phyloP scores from a whole-genome alignment of 345 rosid species.

The Hibiscus mutabilis region DNA sequence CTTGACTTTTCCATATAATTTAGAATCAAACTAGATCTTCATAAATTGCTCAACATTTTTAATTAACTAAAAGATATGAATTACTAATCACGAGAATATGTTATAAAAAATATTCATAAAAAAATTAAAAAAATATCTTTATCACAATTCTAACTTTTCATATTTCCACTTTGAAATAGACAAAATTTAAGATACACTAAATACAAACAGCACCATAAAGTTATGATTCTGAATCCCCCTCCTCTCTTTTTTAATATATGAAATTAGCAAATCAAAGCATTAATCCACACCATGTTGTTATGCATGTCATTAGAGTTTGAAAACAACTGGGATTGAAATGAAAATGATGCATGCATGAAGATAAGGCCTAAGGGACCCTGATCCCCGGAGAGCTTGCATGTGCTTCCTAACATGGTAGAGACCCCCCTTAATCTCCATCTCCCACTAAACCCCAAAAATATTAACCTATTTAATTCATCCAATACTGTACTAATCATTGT shows the following conservation, averaged over 20 bases:
- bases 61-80: no score
- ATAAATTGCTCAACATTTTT: no score
- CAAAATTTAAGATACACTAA: conserved; percentile 1
- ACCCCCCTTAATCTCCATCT: conserved; percentile 14
- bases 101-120: no score
- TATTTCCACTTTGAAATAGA: background rate
- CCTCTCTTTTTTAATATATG: background rate
- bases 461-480: background rate
- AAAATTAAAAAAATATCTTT: no score
- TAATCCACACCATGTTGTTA: background rate
- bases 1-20: no score
- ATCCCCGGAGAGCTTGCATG: conserved; percentile 35
- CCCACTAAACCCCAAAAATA: background rate
- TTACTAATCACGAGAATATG: no score
- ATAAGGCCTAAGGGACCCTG: conserved; percentile 21
- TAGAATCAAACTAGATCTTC: no score
- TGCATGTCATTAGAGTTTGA: no score
- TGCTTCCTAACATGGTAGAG: conserved; percentile 51
- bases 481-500: background rate
- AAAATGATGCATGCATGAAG: conserved; percentile 26
- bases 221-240: background rate
- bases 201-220: background rate
- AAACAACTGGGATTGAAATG: conserved; percentile 6
- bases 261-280: background rate
- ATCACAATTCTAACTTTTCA: no score